These are phyloP conservation scores for Pelargonium cotyledonis DNA, from an alignment of 441 rosid species.

Conservation along the genomic window DNA sequence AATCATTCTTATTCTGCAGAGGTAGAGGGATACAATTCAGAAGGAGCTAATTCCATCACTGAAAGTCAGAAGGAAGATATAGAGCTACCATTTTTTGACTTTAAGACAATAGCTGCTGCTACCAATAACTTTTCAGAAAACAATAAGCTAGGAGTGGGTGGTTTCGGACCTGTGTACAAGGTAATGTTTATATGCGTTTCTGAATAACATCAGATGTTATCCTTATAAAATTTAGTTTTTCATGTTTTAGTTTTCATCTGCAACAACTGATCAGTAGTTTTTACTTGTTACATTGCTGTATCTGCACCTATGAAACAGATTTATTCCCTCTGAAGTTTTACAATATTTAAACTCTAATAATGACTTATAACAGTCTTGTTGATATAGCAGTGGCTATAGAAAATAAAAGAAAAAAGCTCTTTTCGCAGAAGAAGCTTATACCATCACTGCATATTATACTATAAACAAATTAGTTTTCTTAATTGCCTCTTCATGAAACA, in stretches of 20 bases:
- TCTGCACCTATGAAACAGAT: too few relatives aligned
- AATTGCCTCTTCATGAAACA: not conserved
- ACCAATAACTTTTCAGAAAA: slow-evolving; percentile 27
- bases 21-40: not conserved
- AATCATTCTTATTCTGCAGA: not conserved
- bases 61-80: slow-evolving; percentile 19
- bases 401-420: not conserved
- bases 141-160: slow-evolving; percentile 42
- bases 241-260: too few relatives aligned
- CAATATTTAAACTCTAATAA: not conserved
- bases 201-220: not conserved
- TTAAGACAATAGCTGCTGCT: slow-evolving; percentile 25
- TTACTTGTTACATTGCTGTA: too few relatives aligned
- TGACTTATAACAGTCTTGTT: not conserved
- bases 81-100: slow-evolving; percentile 32
- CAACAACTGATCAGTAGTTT: too few relatives aligned
- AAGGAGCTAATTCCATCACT: not conserved
- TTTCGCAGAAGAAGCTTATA: not conserved
- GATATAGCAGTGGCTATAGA: not conserved
- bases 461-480: not conserved
- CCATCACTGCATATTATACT: not conserved
- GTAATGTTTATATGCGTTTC: slow-evolving; percentile 8
- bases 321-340: not conserved
- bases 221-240: not conserved
- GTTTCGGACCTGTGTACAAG: slow-evolving; percentile 35